phyloP scores from a whole-genome alignment of 805 yeast species.

The Hanseniaspora clermontiae region DNA sequence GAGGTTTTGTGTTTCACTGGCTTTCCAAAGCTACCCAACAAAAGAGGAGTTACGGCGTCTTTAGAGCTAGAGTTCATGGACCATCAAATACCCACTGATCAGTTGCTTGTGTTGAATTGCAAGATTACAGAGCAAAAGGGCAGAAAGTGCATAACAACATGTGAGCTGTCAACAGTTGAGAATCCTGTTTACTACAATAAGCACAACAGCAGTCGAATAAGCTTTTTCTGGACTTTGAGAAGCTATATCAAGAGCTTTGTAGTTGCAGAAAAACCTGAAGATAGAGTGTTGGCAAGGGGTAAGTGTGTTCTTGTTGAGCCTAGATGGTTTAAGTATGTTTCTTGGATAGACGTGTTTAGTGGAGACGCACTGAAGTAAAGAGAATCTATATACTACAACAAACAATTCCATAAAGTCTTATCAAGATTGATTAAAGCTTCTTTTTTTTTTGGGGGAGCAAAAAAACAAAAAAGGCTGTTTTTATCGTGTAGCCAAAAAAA shows the following conservation, averaged over 20 bases:
- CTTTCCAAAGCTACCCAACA: constrained; percentile 64
- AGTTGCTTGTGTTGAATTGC: constrained; percentile 56
- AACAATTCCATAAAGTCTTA: not conserved
- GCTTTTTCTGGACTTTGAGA: not conserved
- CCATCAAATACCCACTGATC: constrained; percentile 38
- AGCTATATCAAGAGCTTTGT: constrained; percentile 5
- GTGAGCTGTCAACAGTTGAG: constrained; percentile 45
- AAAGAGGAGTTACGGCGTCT: constrained; percentile 80
- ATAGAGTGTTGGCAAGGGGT: constrained; percentile 44
- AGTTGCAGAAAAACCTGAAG: constrained; percentile 15
- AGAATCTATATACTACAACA: too few relatives aligned
- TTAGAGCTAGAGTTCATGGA: constrained; percentile 46
- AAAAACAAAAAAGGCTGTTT: not conserved
- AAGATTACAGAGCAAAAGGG: constrained; percentile 56
- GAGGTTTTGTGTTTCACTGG: constrained; percentile 81
- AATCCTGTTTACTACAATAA: constrained; percentile 8
- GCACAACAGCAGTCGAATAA: not conserved
- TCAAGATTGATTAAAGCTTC: not conserved
- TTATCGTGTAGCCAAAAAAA: not conserved
- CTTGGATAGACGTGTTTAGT: constrained; percentile 37
- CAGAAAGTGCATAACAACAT: constrained; percentile 69
- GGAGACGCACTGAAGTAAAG: constrained; percentile 2
- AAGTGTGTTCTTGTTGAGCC: constrained; percentile 73
- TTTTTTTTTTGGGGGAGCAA: too few relatives aligned
- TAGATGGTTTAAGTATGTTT: constrained; percentile 65